A percentile compares a stretch with the other conserved stretches of the same genome.
Conservation (phyloP, 2,329 filamentous ascomycete species). For the Talaromyces funiculosus region DNA sequence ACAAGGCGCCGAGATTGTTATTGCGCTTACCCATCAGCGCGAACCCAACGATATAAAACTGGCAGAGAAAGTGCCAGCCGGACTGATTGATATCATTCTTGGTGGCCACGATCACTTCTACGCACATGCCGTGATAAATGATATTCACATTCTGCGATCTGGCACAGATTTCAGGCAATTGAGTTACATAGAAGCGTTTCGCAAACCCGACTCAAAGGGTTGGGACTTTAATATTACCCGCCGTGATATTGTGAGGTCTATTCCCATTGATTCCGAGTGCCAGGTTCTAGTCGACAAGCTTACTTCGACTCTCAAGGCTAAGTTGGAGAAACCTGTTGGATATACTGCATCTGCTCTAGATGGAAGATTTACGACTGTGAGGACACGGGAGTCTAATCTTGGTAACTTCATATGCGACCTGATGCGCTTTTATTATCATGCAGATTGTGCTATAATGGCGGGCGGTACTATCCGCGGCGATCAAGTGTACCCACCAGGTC, state of each 20-base stretch:
- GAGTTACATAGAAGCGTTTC: constrained; percentile 75
- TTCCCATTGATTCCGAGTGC: constrained; percentile 59
- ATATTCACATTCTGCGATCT: constrained; percentile 76
- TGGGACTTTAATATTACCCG: constrained; percentile 78
- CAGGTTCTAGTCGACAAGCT: constrained; percentile 60
- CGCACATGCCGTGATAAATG: constrained; percentile 68
- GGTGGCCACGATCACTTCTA: constrained; percentile 92
- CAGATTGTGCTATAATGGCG: constrained; percentile 80
- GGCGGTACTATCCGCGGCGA: constrained; percentile 82
- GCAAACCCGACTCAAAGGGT: constrained; percentile 45
- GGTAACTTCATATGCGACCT: constrained; percentile 90
- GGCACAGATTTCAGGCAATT: constrained; percentile 90
- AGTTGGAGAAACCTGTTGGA: constrained; percentile 74
- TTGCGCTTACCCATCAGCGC: constrained; percentile 78
- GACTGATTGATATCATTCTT: constrained; percentile 75
- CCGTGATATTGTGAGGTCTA: constrained; percentile 64
- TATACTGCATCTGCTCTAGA: constrained; percentile 79
- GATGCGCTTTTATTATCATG: constrained; percentile 75
- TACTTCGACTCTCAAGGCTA: constrained; percentile 67
- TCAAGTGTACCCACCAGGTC: constrained; percentile 77
- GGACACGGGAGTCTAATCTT: constrained; percentile 71
- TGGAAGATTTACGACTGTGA: constrained; percentile 77
- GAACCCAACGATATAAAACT: constrained; percentile 88
- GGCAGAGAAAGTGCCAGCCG: constrained; percentile 63
- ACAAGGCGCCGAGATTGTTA: constrained; percentile 74